Percentiles rank a stretch among this genome's conserved stretches.
Conservation (phyloP, 768 basidiomycete genomes). For the Megacollybia marginata region DNA sequence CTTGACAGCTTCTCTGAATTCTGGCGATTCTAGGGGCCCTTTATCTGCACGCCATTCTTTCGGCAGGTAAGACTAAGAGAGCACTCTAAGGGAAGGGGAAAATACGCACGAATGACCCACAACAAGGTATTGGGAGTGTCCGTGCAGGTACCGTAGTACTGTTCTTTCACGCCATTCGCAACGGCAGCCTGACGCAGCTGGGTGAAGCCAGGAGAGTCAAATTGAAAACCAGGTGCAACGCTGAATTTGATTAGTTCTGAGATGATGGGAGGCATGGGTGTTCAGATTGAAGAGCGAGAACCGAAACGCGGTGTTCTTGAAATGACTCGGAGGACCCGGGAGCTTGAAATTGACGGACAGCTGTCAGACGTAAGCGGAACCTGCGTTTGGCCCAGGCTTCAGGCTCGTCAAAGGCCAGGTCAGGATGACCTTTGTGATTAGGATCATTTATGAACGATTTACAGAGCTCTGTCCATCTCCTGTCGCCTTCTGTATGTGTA, state of each 20-base stretch:
- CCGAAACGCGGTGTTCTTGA: no score
- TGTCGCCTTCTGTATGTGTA: no score
- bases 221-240: conserved; percentile 7
- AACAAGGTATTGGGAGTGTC: conserved; percentile 6
- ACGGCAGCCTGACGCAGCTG: conserved; percentile 8
- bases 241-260: conserved; percentile 11
- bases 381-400: no score
- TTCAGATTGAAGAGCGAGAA: no score
- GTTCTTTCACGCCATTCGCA: conserved; percentile 12
- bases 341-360: no score
- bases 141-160: conserved; percentile 12
- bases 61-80: neutral
- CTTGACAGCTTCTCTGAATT: conserved; percentile 11
- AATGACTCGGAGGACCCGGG: no score
- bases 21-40: conserved; percentile 2
- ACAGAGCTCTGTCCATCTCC: no score
- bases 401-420: no score
- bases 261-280: conserved; percentile 12
- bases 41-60: conserved; percentile 13
- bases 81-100: neutral
- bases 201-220: conserved; percentile 8
- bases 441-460: no score
- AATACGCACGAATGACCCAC: conserved; percentile 14
- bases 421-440: no score
- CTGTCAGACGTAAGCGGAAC: no score